These are phyloP conservation scores for Pyrus communis DNA, from an alignment of 306 rosid species.

Conservation along the genomic window DNA sequence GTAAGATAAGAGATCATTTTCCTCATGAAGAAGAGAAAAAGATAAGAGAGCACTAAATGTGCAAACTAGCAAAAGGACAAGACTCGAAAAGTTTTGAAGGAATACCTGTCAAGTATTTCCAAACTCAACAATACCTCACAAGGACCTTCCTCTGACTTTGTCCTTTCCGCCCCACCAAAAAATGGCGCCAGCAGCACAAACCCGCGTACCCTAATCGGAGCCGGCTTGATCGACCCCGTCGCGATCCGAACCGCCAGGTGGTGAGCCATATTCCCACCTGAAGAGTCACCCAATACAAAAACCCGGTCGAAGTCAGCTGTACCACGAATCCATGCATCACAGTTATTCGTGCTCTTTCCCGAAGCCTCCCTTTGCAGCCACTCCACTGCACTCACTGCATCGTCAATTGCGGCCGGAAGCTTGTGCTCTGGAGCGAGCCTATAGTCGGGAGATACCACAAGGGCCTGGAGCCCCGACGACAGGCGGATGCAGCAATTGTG, in stretches of 20 bases:
- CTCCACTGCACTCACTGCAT: constrained; percentile 51
- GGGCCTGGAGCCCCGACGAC: constrained; percentile 34
- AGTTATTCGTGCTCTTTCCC: constrained; percentile 11
- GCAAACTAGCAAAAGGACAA: background rate
- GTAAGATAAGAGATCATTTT: background rate
- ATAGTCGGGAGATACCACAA: constrained; percentile 60
- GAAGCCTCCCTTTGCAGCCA: constrained; percentile 54
- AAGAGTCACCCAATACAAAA: constrained; percentile 72
- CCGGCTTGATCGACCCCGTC: constrained; percentile 6
- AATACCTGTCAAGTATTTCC: constrained; percentile 81
- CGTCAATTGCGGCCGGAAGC: constrained; percentile 74
- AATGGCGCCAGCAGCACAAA: constrained; percentile 71
- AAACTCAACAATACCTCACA: constrained; percentile 37
- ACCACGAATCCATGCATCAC: constrained; percentile 49
- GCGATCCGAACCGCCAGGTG: constrained; percentile 66
- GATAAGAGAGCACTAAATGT: background rate
- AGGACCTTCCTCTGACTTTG: constrained; percentile 78
- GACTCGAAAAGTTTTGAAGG: background rate
- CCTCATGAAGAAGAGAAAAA: background rate
- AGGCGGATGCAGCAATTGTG: constrained; percentile 76
- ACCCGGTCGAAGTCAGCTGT: constrained; percentile 56
- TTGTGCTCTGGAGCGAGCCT: constrained; percentile 80
- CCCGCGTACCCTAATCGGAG: constrained; percentile 57
- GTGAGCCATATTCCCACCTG: constrained; percentile 91
- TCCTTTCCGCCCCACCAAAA: constrained; percentile 78